Percentiles rank a stretch among this genome's conserved stretches.
Conservation (phyloP, 176 grass and related monocot genomes). For the Bromus sterilis region DNA sequence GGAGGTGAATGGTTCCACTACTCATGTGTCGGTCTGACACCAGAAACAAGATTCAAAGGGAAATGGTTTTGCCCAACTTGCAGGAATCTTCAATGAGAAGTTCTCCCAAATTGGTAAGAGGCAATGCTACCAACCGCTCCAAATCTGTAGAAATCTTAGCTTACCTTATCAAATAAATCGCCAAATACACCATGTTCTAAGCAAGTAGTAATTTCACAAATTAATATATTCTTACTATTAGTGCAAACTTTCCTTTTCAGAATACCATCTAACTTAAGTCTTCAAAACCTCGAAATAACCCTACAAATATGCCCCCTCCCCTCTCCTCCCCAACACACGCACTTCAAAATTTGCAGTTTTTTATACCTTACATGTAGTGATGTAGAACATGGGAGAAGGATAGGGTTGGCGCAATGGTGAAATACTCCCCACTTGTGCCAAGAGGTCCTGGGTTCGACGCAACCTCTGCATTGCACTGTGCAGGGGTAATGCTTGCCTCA, state of each 20-base stretch:
- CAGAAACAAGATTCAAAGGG: conserved; percentile 98
- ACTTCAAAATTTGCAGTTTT: not conserved
- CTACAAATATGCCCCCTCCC: not conserved
- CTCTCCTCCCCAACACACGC: no score
- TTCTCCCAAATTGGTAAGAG: conserved; percentile 23
- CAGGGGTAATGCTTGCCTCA: not conserved
- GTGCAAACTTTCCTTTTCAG: not conserved
- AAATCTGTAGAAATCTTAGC: conserved; percentile 1
- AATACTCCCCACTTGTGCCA: not conserved
- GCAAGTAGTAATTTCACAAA: not conserved
- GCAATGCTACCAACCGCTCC: not conserved
- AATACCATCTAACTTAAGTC: not conserved
- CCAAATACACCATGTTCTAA: not conserved
- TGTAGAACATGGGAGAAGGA: not conserved
- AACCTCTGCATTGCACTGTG: not conserved
- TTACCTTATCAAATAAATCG: not conserved
- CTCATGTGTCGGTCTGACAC: conserved; percentile 84
- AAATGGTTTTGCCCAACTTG: conserved; percentile 99
- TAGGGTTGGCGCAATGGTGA: not conserved
- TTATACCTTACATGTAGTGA: not conserved
- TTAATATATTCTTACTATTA: not conserved
- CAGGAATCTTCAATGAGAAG: conserved; percentile 55
- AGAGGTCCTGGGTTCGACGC: not conserved
- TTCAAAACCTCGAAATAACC: not conserved
- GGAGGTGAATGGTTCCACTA: conserved; percentile 99